These are phyloP conservation scores for Camellia oleifera DNA, from an alignment of 179 eudicot genomes.

Conservation along the genomic window DNA sequence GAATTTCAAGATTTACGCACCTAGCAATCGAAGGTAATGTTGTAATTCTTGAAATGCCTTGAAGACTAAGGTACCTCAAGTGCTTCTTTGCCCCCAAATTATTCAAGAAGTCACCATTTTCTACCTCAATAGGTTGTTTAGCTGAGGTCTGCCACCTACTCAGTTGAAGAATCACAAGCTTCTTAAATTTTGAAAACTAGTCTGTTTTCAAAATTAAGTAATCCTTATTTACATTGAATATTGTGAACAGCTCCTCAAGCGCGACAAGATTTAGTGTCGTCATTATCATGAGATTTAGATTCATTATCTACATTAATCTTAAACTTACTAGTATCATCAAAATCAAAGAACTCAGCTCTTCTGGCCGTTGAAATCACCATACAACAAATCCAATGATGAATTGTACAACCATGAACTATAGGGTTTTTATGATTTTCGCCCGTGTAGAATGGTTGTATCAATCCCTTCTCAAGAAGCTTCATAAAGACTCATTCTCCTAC, in stretches of 20 bases:
- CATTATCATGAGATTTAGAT: too few relatives aligned
- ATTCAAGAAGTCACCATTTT: conserved; percentile 7
- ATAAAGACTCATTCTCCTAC: conserved; percentile 7
- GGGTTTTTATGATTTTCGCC: neutral
- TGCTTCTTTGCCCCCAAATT: conserved; percentile 7
- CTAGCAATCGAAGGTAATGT: neutral
- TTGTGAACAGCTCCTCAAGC: neutral
- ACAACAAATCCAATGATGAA: neutral
- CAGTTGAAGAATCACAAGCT: conserved; percentile 12
- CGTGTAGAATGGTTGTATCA: neutral
- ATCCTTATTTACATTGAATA: conserved; percentile 15
- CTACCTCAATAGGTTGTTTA: conserved; percentile 11
- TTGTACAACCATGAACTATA: neutral
- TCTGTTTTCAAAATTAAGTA: neutral
- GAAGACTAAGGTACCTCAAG: conserved; percentile 14
- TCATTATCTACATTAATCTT: too few relatives aligned
- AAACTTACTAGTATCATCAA: neutral
- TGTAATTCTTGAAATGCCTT: conserved; percentile 16
- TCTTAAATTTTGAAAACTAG: neutral
- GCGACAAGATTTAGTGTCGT: neutral
- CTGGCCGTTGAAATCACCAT: neutral
- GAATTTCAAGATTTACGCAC: conserved; percentile 5
- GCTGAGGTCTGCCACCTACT: conserved; percentile 9
- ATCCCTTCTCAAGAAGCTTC: neutral
- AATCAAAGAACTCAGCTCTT: neutral